Percentiles rank a stretch among this genome's conserved stretches.
These are phyloP conservation scores for Pythium chondricola DNA, from an alignment of 352 stramenopile species.

Conservation along the genomic window DNA sequence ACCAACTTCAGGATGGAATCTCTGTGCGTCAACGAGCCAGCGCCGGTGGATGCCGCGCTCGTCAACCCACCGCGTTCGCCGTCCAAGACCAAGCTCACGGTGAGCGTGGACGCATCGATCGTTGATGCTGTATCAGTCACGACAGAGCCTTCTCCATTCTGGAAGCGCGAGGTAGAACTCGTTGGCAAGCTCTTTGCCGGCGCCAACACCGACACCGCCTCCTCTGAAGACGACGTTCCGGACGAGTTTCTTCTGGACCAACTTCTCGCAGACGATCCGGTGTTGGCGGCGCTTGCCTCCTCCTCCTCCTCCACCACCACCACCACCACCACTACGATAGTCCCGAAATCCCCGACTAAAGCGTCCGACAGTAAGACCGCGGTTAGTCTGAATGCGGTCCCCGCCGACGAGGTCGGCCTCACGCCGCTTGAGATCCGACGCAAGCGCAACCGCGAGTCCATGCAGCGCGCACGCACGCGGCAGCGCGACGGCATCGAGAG, in stretches of 20 bases:
- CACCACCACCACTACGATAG: not conserved
- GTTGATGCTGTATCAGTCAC: too few species aligned
- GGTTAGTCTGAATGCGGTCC: too few species aligned
- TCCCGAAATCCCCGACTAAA: too few species aligned
- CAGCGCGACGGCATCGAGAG: constrained; percentile 17
- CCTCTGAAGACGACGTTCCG: not conserved
- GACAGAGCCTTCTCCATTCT: too few species aligned
- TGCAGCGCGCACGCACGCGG: constrained; percentile 19
- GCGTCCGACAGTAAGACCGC: too few species aligned
- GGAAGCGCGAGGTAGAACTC: not conserved
- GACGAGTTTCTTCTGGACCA: constrained; percentile 11
- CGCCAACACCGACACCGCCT: not conserved
- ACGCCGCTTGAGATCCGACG: constrained; percentile 22
- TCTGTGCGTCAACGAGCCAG: too few species aligned
- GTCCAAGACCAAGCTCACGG: not conserved
- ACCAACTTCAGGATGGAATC: too few species aligned
- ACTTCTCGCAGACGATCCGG: constrained; percentile 12
- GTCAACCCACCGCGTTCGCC: not conserved
- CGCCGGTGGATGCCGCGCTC: not conserved
- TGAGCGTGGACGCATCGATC: not conserved
- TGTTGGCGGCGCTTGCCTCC: constrained; percentile 9
- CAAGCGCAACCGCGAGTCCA: constrained; percentile 27
- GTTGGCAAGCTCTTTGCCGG: not conserved
- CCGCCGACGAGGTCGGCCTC: constrained; percentile 12
- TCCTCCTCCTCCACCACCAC: not conserved